Evolutionary conservation across 805 yeast genomes (phyloP).

Genomic region (Starmerella floris): DNA sequence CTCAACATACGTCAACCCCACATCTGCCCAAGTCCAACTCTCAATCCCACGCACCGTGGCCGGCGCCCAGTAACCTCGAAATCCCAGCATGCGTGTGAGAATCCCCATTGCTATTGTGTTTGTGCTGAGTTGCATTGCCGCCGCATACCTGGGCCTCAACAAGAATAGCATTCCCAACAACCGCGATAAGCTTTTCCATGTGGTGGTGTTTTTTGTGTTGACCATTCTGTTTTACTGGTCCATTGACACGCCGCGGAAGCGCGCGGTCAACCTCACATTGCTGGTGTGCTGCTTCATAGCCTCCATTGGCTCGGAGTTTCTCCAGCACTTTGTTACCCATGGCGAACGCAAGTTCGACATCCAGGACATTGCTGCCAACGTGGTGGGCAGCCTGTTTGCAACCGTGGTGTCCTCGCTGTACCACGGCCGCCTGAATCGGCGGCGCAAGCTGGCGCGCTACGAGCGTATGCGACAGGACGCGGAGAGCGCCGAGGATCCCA

Average conservation of each 20-base stretch:
- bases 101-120: slow-evolving; percentile 20
- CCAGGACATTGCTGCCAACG: slow-evolving; percentile 29
- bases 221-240: slow-evolving; percentile 33
- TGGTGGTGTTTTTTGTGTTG: slow-evolving; percentile 28
- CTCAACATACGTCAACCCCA: too few relatives aligned
- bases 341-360: slow-evolving; percentile 28
- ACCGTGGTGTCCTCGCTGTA: slow-evolving; percentile 26
- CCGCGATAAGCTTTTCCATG: slow-evolving; percentile 29
- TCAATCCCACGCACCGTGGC: too few relatives aligned
- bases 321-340: slow-evolving; percentile 25
- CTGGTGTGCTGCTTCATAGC: slow-evolving; percentile 27
- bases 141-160: slow-evolving; percentile 22
- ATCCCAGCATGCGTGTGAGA: slow-evolving; percentile 17
- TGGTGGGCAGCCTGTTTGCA: slow-evolving; percentile 28
- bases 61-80: too few relatives aligned
- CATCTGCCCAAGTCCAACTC: too few relatives aligned
- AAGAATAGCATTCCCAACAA: slow-evolving; percentile 28
- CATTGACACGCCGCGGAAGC: slow-evolving; percentile 29
- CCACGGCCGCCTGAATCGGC: slow-evolving; percentile 27
- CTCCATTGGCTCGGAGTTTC: slow-evolving; percentile 32
- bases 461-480: slow-evolving; percentile 21
- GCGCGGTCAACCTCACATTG: slow-evolving; percentile 28
- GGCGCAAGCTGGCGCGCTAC: slow-evolving; percentile 25
- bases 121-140: slow-evolving; percentile 11
- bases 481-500: slow-evolving; percentile 13